A percentile compares a stretch with the other conserved stretches of the same genome.
Conservation (phyloP, 2,329 filamentous ascomycete genomes). For the Aspergillus melleus region DNA sequence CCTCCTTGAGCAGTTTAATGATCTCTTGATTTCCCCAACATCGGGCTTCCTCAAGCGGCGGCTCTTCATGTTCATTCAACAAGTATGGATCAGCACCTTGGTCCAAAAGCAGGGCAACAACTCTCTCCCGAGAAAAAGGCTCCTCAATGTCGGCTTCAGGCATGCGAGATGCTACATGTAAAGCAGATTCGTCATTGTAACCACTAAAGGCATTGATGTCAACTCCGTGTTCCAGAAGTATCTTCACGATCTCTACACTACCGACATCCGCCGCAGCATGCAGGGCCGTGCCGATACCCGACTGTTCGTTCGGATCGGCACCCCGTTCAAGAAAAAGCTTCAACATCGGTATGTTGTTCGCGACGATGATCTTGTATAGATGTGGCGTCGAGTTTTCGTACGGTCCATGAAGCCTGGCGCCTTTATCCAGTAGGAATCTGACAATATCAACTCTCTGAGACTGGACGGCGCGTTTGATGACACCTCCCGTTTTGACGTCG, state of each 20-base stretch:
- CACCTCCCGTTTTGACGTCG: background rate
- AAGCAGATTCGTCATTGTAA: background rate
- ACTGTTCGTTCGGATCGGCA: background rate
- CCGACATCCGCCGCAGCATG: background rate
- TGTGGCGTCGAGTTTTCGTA: background rate
- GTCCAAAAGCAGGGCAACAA: background rate
- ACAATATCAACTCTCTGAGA: background rate
- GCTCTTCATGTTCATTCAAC: background rate
- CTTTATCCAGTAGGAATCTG: background rate
- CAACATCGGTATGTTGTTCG: background rate
- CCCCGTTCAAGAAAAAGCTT: background rate
- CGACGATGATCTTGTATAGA: background rate
- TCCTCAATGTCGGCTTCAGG: background rate
- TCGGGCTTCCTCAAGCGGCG: background rate
- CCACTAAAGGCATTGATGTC: background rate
- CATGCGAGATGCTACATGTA: background rate
- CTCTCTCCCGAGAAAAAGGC: background rate
- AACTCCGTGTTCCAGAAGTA: background rate
- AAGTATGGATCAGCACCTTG: background rate
- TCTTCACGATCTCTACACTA: background rate
- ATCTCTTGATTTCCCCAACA: background rate
- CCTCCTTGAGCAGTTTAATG: background rate
- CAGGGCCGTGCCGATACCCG: background rate
- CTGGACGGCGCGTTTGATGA: background rate
- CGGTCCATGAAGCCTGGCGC: too few relatives aligned